phyloP scores from a whole-genome alignment of 495 filamentous ascomycete genomes.

The Cercophora scortea region DNA sequence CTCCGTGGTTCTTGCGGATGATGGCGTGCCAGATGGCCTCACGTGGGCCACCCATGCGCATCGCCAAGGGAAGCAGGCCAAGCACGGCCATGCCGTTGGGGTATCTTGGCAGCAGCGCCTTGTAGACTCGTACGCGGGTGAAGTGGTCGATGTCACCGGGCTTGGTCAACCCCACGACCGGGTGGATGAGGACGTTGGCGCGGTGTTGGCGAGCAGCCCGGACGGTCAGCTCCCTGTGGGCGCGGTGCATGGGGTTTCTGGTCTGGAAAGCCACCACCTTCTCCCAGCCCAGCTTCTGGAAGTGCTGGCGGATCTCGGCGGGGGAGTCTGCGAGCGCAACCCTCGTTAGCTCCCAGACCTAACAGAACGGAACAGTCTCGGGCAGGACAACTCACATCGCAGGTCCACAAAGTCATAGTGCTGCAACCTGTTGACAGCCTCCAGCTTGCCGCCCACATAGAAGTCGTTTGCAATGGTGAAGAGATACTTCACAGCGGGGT shows the following conservation, averaged over 20 bases:
- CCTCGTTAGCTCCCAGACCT: constrained; percentile 2
- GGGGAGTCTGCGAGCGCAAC: constrained; percentile 62
- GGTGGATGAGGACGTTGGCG: constrained; percentile 98
- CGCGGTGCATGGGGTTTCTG: constrained; percentile 97
- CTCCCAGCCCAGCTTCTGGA: constrained; percentile 98
- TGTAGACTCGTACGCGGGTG: constrained; percentile 96
- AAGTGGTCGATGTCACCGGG: constrained; percentile 99
- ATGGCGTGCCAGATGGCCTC: constrained; percentile 99
- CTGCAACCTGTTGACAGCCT: constrained; percentile 87
- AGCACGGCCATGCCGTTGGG: constrained; percentile 99
- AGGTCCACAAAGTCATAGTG: constrained; percentile 99
- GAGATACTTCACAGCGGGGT: constrained; percentile 88
- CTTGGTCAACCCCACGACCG: constrained; percentile 96
- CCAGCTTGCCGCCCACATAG: constrained; percentile 91
- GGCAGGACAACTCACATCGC: constrained; percentile 51
- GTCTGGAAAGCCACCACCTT: constrained; percentile 98
- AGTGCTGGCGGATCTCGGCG: constrained; percentile 89
- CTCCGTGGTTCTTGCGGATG: constrained; percentile 98
- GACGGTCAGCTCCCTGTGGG: constrained; percentile 94
- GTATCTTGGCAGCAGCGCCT: constrained; percentile 93
- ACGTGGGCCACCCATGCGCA: constrained; percentile 98
- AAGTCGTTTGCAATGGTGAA: constrained; percentile 71
- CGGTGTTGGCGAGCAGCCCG: constrained; percentile 90
- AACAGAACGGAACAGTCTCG: neutral
- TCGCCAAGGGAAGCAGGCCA: constrained; percentile 88